Evolutionary conservation across 169 alveolate species (phyloP), one percentile per base, ranked within the genome.

Genomic region (Eimeria falciformis): DNA sequence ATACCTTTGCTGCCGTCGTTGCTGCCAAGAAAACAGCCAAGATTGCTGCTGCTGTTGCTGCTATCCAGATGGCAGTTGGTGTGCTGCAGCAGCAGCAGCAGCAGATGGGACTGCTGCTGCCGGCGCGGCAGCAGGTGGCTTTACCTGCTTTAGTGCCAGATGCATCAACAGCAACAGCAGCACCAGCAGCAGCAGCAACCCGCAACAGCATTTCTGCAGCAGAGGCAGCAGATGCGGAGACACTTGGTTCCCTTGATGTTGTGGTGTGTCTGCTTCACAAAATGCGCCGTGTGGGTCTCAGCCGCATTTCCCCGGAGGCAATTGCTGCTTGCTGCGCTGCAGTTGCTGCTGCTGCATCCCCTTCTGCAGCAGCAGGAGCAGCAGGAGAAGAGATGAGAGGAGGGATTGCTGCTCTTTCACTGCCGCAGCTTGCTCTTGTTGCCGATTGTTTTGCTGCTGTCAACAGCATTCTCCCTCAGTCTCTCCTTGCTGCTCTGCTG

Each of bases 291-390:
- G 17, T 18, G 23, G 84, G 84, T 4, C 45, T 73, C 65, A n/a
- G 62, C 55, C 62, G 65, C 40, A 43, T 73, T 45, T 40, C 65
- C 1, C 45, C 84, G 21, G 84, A 73, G n/a, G 84, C 84, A 6
- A 62, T 73, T 37, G 84, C 84, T 73, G 84, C 84, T 37, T 73
- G 84, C 84, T 73, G 84, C 84, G 56, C 65, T 45, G 82, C 82
- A 5, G 82, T 40, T 37, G 84, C 62, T 45, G 84, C 84, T 73
- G 84, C 65, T 33, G 17, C 82, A 69, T 6, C 18, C 14, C 29
- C 27, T 3, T 4, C 82, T 7, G 55, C 82, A 69, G 25, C 45
- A 69, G 25, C 62, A 27, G 53, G 18, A 37, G 17, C 84, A 43
- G 65, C 65, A 73, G 84, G 21, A 73, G 62, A 33, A 45, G 84